Base-by-base conservation (phyloP, 2,329 filamentous ascomycete genomes). In the Hortaea werneckii region DNA sequence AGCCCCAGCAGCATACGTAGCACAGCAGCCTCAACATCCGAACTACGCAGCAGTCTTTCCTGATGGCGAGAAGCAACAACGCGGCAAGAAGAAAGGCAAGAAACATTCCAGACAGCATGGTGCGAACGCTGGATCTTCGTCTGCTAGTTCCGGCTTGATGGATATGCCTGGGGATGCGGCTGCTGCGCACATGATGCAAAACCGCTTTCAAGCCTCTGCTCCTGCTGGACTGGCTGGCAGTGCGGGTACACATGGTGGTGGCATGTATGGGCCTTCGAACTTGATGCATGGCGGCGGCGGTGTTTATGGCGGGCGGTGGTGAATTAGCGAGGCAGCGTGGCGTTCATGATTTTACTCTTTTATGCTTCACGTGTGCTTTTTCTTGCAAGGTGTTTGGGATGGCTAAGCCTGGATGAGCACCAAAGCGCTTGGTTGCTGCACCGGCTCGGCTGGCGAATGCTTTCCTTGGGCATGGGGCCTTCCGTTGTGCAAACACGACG, bases 251-350 rank as follows among this genome's bases (percentile, higher is more conserved):
- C 38, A 46, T 20, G 32, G 41, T 49, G 52, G 54, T 50, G 54
- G 52, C 35, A 46, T 59, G 47, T 58, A 60, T 41, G n/a, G n/a
- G n/a, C 50, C 51, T 47, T 28, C 43, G 27, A 45, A 41, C 27
- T 54, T 55, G 54, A 60, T 60, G 53, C 59, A 61, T 53, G n/a
- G n/a, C n/a, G 58, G 55, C 46, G 51, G 50, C 39, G 50, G 48
- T 47, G 45, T 27, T 30, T 56, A 55, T 46, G 54, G 55, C 48
- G 56, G 55, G 40, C 52, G 58, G 44, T 60, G 58, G 58, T 61
- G 56, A 50, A 49, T 32, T n/a, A n/a, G n/a, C n/a, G n/a, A n/a
- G n/a, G n/a, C n/a, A 38, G 20, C 20, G 30, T 40, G 28, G 43
- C 28, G 30, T 37, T 44, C 35, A 41, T 37, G 40, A 26, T 26